Conservation (phyloP, 2,329 filamentous ascomycete genomes). For the Neocatenulostroma microsporum region DNA sequence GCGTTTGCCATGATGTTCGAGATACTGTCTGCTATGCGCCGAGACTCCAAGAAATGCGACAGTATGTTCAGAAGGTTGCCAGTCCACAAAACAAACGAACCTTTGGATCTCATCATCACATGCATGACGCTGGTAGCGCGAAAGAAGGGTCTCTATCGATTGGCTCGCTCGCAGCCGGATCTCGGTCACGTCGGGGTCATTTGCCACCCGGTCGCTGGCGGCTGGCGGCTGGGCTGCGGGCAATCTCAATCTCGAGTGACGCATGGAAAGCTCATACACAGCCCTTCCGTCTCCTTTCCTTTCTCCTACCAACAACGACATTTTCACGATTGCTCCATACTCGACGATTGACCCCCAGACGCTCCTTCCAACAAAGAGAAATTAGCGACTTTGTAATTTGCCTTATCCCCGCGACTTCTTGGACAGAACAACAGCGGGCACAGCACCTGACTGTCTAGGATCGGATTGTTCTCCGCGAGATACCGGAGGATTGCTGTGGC, state of each 20-base stretch:
- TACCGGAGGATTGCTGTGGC: too few relatives aligned
- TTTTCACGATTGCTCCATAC: background rate
- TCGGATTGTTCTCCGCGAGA: too few relatives aligned
- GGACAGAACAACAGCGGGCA: too few relatives aligned
- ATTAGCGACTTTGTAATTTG: constrained; percentile 1
- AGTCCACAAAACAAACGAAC: too few relatives aligned
- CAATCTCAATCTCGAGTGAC: constrained; percentile 1
- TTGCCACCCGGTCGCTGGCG: constrained; percentile 9
- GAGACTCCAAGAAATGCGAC: too few relatives aligned
- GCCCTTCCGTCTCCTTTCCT: background rate
- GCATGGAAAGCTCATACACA: background rate
- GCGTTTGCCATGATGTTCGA: constrained; percentile 15
- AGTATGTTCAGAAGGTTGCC: too few relatives aligned
- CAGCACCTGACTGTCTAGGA: too few relatives aligned
- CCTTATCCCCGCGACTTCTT: too few relatives aligned
- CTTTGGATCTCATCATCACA: too few relatives aligned
- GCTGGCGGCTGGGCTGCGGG: background rate
- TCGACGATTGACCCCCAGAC: constrained; percentile 8
- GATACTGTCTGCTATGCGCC: background rate
- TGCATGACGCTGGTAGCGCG: constrained; percentile 8
- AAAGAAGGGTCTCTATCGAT: constrained; percentile 7
- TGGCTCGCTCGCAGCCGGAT: constrained; percentile 1
- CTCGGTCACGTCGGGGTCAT: background rate
- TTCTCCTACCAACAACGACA: background rate
- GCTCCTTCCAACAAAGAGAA: constrained; percentile 16